Percentiles rank a stretch among this genome's conserved stretches.
Conservation (phyloP, 2,329 filamentous ascomycete genomes). For the Xylariaceae sp. region DNA sequence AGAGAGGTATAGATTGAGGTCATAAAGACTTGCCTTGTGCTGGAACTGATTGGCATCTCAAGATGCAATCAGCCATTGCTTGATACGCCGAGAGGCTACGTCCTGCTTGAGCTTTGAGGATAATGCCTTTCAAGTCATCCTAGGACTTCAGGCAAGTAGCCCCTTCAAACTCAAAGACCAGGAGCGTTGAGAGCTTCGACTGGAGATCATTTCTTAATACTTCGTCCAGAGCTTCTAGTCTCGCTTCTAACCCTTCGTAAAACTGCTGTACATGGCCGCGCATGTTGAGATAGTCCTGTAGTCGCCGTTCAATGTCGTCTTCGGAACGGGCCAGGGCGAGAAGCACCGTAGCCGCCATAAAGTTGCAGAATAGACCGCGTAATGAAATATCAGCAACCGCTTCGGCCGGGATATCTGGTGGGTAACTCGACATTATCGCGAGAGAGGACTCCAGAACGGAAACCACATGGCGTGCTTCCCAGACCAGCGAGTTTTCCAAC, state of each 20-base stretch:
- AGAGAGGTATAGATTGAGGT: neutral
- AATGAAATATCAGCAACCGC: conserved; percentile 47
- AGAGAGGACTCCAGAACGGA: conserved; percentile 53
- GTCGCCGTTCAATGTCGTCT: conserved; percentile 44
- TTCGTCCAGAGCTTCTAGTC: conserved; percentile 38
- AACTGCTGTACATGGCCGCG: conserved; percentile 59
- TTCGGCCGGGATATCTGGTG: conserved; percentile 39
- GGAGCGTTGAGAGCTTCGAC: conserved; percentile 59
- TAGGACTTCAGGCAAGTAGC: conserved; percentile 61
- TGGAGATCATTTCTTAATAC: conserved; percentile 48
- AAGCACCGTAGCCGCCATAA: conserved; percentile 52
- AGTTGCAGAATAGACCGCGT: conserved; percentile 65
- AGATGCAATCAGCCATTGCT: conserved; percentile 60
- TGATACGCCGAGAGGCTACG: conserved; percentile 48
- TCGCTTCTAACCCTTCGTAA: conserved; percentile 40
- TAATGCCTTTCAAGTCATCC: conserved; percentile 58
- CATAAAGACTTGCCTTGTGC: conserved; percentile 39
- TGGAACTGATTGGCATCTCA: conserved; percentile 48
- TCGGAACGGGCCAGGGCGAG: conserved; percentile 48
- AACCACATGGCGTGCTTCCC: conserved; percentile 49
- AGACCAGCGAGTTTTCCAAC: conserved; percentile 52
- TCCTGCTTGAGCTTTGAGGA: conserved; percentile 47
- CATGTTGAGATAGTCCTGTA: conserved; percentile 57
- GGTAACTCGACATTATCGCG: conserved; percentile 47
- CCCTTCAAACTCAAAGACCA: conserved; percentile 76